phyloP scores from a whole-genome alignment of 2,329 filamentous ascomycete species.

The Trichoderma koningii region DNA sequence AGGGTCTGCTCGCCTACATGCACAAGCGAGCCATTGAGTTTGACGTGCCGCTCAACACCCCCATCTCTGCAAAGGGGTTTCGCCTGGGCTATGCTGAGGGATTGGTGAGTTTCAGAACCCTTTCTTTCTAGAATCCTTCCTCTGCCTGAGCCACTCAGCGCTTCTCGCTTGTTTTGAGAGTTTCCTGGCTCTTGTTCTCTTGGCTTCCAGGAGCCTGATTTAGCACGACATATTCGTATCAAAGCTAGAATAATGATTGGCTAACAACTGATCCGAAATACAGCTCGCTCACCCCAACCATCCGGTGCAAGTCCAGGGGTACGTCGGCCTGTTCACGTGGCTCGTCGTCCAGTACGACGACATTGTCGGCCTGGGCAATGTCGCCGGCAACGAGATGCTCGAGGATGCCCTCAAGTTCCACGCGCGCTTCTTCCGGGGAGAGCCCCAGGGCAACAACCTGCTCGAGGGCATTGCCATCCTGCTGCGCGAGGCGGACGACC shows the following conservation, averaged over 20 bases:
- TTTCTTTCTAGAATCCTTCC: too few species aligned
- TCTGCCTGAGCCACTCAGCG: too few species aligned
- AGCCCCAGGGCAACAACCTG: conserved; percentile 9
- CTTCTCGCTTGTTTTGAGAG: too few species aligned
- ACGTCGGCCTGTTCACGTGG: conserved; percentile 13
- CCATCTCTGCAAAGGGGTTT: conserved; percentile 9
- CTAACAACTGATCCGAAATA: background rate
- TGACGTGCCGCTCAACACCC: background rate
- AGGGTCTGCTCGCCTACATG: conserved; percentile 10
- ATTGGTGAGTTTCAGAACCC: background rate
- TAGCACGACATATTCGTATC: background rate
- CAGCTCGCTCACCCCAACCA: conserved; percentile 13
- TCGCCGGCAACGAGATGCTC: background rate
- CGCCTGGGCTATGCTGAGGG: background rate
- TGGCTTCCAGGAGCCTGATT: background rate
- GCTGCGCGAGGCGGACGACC: conserved; percentile 1
- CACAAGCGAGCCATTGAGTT: conserved; percentile 18
- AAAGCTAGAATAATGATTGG: background rate
- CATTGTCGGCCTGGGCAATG: background rate
- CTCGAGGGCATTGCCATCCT: conserved; percentile 4
- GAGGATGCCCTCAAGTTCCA: conserved; percentile 12
- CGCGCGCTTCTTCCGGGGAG: conserved; percentile 21
- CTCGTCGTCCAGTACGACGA: conserved; percentile 14
- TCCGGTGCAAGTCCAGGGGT: conserved; percentile 4
- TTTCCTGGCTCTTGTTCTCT: background rate